phyloP scores from a whole-genome alignment of 2,329 filamentous ascomycete genomes.

The Exserohilum rostratum region DNA sequence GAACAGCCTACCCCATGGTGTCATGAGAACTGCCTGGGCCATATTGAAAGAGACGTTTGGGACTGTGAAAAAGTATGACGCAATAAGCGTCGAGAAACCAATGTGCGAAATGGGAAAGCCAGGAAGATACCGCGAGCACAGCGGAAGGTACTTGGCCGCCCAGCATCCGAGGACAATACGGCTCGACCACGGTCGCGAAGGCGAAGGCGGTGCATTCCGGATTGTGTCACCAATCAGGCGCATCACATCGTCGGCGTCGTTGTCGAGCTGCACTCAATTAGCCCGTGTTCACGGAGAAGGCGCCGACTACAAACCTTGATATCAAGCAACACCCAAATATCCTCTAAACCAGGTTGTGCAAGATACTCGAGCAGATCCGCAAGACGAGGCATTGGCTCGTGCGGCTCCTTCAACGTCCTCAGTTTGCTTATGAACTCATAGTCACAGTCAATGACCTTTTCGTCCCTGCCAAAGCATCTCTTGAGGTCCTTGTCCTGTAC shows the following conservation, averaged over 20 bases:
- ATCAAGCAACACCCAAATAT: conserved; percentile 83
- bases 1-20: conserved; percentile 71
- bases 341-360: conserved; percentile 65
- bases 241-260: conserved; percentile 74
- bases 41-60: conserved; percentile 81
- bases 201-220: conserved; percentile 53
- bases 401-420: conserved; percentile 69
- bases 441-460: conserved; percentile 74
- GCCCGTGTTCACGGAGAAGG: neutral
- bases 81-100: conserved; percentile 69
- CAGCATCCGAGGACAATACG: conserved; percentile 83
- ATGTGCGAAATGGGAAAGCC: conserved; percentile 71
- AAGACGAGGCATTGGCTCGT: conserved; percentile 75
- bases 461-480: conserved; percentile 79
- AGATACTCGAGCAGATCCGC: conserved; percentile 76
- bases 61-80: conserved; percentile 70
- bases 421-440: conserved; percentile 75
- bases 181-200: conserved; percentile 67
- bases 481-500: conserved; percentile 73
- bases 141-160: conserved; percentile 74
- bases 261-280: conserved; percentile 62
- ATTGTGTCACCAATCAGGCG: conserved; percentile 69
- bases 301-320: conserved; percentile 72
- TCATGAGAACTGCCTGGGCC: conserved; percentile 70
- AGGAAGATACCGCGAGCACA: conserved; percentile 67